phyloP scores from a whole-genome alignment of 1,139 yeast species.

The Magnusiomyces magnusii region DNA sequence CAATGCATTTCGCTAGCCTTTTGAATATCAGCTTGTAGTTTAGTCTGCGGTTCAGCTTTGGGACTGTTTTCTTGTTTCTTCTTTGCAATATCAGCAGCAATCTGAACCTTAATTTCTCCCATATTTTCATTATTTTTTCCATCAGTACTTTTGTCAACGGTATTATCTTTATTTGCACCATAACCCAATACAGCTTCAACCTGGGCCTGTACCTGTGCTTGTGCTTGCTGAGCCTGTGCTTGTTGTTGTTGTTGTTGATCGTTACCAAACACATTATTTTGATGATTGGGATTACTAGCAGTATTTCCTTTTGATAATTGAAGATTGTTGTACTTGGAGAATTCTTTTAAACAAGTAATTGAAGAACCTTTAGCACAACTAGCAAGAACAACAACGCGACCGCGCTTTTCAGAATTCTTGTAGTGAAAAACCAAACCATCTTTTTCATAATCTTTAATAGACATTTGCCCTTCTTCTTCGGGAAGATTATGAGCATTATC shows the following conservation, averaged over 20 bases:
- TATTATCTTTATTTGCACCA: background rate
- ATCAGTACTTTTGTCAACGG: background rate
- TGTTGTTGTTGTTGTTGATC: constrained; percentile 7
- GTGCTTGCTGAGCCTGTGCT: constrained; percentile 4
- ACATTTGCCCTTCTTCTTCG: background rate
- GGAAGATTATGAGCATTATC: background rate
- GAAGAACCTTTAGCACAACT: constrained; percentile 2
- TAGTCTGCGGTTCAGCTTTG: background rate
- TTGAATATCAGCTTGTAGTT: background rate
- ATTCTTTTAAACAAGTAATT: constrained; percentile 3
- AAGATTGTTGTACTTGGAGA: constrained; percentile 3
- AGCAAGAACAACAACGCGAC: constrained; percentile 2
- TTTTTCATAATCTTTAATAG: background rate
- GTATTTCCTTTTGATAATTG: background rate
- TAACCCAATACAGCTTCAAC: constrained; percentile 3
- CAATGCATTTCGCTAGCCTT: background rate
- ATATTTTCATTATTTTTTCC: too few species aligned
- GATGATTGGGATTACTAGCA: background rate
- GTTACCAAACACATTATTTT: background rate
- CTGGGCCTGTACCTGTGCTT: constrained; percentile 1
- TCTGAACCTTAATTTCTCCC: background rate
- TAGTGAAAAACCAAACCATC: constrained; percentile 3
- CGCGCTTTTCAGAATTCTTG: background rate
- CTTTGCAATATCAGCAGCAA: background rate
- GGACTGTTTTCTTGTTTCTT: background rate